Percentiles rank a stretch among this genome's conserved stretches.
Conservation (phyloP, 805 yeast genomes). For the Kodamaea laetipori region DNA sequence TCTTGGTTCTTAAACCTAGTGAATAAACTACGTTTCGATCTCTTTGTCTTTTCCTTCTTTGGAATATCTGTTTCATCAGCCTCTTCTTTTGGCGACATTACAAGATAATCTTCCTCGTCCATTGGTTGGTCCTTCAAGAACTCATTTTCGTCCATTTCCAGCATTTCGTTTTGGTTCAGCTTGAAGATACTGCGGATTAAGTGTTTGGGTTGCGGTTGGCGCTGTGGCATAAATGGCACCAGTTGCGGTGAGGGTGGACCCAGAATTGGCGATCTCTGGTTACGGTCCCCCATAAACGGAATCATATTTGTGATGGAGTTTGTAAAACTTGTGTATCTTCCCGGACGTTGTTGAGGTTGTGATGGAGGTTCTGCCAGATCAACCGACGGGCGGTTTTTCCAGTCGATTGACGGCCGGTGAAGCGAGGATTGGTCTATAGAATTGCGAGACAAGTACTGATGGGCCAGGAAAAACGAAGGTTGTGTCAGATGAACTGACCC, state of each 20-base stretch:
- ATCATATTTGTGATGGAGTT: constrained; percentile 41
- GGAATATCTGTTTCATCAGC: constrained; percentile 9
- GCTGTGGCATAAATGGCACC: constrained; percentile 12
- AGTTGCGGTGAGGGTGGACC: constrained; percentile 22
- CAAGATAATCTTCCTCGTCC: constrained; percentile 12
- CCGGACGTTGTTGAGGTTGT: constrained; percentile 13
- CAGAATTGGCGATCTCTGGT: constrained; percentile 23
- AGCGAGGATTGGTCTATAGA: constrained; percentile 38
- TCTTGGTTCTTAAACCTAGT: constrained; percentile 36
- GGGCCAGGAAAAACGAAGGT: constrained; percentile 46
- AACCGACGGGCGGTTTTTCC: constrained; percentile 30
- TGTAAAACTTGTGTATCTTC: constrained; percentile 36
- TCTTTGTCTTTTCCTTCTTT: constrained; percentile 34
- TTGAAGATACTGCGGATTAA: constrained; percentile 25
- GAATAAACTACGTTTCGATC: constrained; percentile 39
- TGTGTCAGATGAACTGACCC: constrained; percentile 44
- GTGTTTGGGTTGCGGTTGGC: constrained; percentile 30
- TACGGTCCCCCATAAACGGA: constrained; percentile 43
- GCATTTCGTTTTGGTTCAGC: constrained; percentile 10
- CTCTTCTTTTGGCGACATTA: constrained; percentile 8
- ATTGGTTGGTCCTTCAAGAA: constrained; percentile 4
- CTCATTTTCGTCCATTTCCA: constrained; percentile 8
- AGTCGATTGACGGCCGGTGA: constrained; percentile 37
- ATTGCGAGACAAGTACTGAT: constrained; percentile 40
- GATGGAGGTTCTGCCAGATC: constrained; percentile 19